These are phyloP conservation scores for Phanerodontia chrysosporium DNA, from an alignment of 768 basidiomycete species.

Conservation along the genomic window DNA sequence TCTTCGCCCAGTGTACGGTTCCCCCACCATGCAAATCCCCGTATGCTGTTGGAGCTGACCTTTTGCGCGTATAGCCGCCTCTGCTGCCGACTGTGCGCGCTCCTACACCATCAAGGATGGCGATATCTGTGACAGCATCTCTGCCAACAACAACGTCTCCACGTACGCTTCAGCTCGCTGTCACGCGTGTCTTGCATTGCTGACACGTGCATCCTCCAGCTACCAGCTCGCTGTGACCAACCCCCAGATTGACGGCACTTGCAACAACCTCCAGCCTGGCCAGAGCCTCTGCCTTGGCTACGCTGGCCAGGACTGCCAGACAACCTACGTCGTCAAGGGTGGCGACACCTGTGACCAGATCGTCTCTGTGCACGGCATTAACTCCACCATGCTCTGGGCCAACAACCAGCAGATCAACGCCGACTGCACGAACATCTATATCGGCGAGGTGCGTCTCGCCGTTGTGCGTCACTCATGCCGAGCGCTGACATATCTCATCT, in stretches of 20 bases:
- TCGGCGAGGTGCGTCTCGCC: constrained; percentile 58
- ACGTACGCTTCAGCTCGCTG: constrained; percentile 52
- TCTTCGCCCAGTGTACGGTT: constrained; percentile 41
- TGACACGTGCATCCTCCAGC: no score
- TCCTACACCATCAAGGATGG: constrained; percentile 51
- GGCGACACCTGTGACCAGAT: constrained; percentile 62
- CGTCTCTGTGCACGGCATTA: constrained; percentile 34
- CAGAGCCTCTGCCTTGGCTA: constrained; percentile 58
- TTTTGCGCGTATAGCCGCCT: constrained; percentile 8
- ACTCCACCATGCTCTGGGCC: constrained; percentile 46
- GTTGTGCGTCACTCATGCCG: background rate
- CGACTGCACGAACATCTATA: constrained; percentile 62
- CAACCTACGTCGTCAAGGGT: constrained; percentile 50
- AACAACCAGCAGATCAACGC: constrained; percentile 75
- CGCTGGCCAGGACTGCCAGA: constrained; percentile 54
- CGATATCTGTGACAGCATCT: constrained; percentile 69
- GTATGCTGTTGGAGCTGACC: background rate
- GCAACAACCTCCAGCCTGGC: constrained; percentile 55
- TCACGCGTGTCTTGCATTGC: no score
- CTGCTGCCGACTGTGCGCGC: constrained; percentile 45
- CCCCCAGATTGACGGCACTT: constrained; percentile 44
- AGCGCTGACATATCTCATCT: background rate
- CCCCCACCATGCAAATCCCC: background rate
- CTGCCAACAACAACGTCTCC: constrained; percentile 53
- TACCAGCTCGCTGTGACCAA: constrained; percentile 74